These are phyloP conservation scores for Vitis labrusca DNA, from an alignment of 164 flowering plant species.

Conservation along the genomic window DNA sequence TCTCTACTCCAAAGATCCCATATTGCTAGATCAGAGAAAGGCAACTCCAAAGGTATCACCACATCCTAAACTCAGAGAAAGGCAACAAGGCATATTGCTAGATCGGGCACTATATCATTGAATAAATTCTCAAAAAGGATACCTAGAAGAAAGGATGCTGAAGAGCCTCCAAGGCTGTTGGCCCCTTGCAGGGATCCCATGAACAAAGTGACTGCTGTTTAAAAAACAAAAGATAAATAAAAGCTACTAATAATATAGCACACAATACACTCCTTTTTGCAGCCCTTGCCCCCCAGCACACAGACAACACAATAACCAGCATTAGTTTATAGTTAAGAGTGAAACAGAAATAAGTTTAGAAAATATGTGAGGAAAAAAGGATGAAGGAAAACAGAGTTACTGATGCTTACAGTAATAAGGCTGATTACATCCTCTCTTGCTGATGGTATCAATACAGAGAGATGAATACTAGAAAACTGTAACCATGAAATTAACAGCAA, in stretches of 20 bases:
- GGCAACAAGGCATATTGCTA: background rate
- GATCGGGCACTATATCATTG: background rate
- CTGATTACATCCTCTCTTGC: constrained; percentile 68
- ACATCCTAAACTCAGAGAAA: background rate
- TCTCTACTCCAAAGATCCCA: constrained; percentile 59
- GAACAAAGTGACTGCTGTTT: constrained; percentile 47
- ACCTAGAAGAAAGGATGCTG: constrained; percentile 63
- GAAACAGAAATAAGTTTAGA: too few species aligned
- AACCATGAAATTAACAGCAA: background rate
- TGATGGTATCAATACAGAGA: constrained; percentile 65
- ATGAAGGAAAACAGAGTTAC: background rate
- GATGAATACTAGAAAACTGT: constrained; percentile 67
- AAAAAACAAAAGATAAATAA: background rate
- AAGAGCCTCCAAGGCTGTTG: constrained; percentile 54
- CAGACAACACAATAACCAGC: background rate
- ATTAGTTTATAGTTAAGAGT: too few species aligned
- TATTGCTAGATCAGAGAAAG: too few species aligned
- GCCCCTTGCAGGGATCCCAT: constrained; percentile 64
- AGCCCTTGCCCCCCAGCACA: background rate
- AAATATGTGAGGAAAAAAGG: too few species aligned
- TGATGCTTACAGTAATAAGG: constrained; percentile 59
- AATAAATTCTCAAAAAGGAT: background rate
- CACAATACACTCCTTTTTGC: background rate
- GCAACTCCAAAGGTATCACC: too few species aligned
- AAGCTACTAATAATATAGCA: background rate